Conservation (phyloP, 1,284 basidiomycete species). For the Mycena citricolor region DNA sequence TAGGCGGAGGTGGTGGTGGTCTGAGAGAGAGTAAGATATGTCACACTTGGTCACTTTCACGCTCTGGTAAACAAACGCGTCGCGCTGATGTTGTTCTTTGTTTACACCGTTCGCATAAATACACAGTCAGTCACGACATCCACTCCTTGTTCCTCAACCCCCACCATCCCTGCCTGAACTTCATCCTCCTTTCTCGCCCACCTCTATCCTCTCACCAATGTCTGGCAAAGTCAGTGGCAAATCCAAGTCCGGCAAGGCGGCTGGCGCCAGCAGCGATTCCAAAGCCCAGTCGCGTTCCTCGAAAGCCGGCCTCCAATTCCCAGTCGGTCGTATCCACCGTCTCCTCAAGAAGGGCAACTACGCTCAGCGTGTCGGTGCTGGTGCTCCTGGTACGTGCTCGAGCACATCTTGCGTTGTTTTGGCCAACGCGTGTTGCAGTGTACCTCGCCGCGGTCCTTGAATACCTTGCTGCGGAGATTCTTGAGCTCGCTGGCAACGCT, state of each 20-base stretch:
- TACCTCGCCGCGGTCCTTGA: slow-evolving; percentile 85
- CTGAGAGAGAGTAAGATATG: background rate
- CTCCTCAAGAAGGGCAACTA: slow-evolving; percentile 88
- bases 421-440: slow-evolving; percentile 40
- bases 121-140: background rate
- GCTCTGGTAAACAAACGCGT: slow-evolving; percentile 6
- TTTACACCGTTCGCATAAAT: background rate
- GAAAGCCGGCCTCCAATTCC: slow-evolving; percentile 63
- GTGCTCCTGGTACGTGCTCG: slow-evolving; percentile 75
- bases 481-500: slow-evolving; percentile 85
- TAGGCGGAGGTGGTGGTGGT: slow-evolving; percentile 20
- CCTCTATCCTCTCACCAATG: slow-evolving; percentile 34
- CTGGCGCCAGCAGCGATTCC: slow-evolving; percentile 48
- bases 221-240: slow-evolving; percentile 61
- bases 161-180: background rate
- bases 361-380: slow-evolving; percentile 76
- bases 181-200: slow-evolving; percentile 15
- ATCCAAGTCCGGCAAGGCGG: slow-evolving; percentile 56
- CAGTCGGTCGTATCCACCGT: slow-evolving; percentile 90
- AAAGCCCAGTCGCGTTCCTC: slow-evolving; percentile 76
- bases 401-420: too few species aligned
- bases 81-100: background rate
- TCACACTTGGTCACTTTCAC: too few species aligned
- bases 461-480: slow-evolving; percentile 85
- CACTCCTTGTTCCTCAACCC: background rate